Evolutionary conservation across 306 rosid species (phyloP).

Genomic region (Hylodesmum podocarpum): DNA sequence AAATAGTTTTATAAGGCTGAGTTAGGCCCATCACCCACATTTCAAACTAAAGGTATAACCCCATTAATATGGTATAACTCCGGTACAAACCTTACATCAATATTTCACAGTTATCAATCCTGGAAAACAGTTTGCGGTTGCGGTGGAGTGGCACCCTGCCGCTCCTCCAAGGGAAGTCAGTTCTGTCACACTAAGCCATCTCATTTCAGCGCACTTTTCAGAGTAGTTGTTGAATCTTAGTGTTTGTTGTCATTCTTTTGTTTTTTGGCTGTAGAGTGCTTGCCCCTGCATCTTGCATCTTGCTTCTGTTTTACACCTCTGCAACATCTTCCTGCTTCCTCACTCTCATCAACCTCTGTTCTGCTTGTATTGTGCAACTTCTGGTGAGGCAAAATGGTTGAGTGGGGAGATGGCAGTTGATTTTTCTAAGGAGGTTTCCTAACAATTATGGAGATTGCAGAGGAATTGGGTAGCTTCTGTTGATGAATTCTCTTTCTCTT

Average conservation of each 20-base stretch:
- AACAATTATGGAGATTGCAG: not conserved
- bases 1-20: too few species aligned
- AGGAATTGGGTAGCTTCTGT: not conserved
- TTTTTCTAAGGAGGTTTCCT: not conserved
- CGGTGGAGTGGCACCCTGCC: not conserved
- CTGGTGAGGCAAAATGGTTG: not conserved
- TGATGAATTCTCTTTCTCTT: not conserved
- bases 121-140: not conserved
- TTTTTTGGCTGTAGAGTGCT: not conserved
- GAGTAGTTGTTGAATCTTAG: not conserved
- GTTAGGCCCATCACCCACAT: too few species aligned
- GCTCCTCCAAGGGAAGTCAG: not conserved
- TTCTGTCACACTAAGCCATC: too few species aligned
- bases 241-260: not conserved
- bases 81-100: too few species aligned
- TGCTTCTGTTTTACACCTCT: not conserved
- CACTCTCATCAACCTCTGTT: not conserved
- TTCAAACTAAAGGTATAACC: too few species aligned
- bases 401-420: not conserved
- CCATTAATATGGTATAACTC: too few species aligned
- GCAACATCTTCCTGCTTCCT: not conserved
- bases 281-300: not conserved
- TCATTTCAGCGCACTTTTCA: too few species aligned
- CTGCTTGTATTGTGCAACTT: not conserved
- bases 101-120: not conserved